phyloP scores from a whole-genome alignment of 176 grass and related monocot species.

The Bonia amplexicaulis region DNA sequence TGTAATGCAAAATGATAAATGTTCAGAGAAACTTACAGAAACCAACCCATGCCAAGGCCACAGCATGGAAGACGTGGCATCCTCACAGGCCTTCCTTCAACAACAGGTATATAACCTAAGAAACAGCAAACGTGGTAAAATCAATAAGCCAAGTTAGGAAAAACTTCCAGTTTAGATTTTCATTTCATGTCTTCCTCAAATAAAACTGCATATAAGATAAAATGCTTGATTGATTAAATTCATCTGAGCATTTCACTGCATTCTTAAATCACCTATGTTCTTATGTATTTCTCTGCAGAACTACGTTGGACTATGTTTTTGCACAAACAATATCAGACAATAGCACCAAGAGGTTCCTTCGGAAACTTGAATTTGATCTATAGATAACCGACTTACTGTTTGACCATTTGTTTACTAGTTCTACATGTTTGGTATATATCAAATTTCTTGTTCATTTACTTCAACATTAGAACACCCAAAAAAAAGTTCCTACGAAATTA shows the following conservation, averaged over 20 bases:
- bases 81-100: conserved; percentile 86
- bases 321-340: not conserved
- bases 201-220: not conserved
- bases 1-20: conserved; percentile 9
- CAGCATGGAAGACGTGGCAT: conserved; percentile 74
- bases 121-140: not conserved
- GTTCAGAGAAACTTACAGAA: conserved; percentile 58
- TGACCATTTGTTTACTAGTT: not conserved
- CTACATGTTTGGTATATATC: not conserved
- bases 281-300: not conserved
- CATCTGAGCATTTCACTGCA: not conserved
- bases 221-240: not conserved
- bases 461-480: not conserved
- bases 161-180: not conserved
- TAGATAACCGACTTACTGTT: not conserved
- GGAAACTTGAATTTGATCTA: not conserved
- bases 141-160: not conserved
- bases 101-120: conserved; percentile 70
- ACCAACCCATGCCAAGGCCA: conserved; percentile 86
- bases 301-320: not conserved
- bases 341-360: not conserved
- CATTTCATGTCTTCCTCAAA: not conserved
- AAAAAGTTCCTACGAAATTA: not conserved
- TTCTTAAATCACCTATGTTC: not conserved
- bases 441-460: not conserved